These are phyloP conservation scores for Lipomyces kockii DNA, from an alignment of 805 yeast species.

Conservation along the genomic window DNA sequence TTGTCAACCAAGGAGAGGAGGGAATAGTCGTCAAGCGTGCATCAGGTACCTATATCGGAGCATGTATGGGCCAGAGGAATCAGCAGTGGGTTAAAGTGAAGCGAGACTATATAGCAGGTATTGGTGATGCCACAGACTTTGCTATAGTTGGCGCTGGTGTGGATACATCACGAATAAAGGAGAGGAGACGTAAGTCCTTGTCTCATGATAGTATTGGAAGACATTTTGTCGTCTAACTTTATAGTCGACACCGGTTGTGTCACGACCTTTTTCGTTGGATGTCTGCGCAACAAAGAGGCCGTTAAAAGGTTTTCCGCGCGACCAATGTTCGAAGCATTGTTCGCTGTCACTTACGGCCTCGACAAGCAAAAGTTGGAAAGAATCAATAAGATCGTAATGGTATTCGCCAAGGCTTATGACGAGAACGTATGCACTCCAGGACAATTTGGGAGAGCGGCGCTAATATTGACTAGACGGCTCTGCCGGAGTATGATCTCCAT, in stretches of 20 bases:
- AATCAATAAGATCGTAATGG: constrained; percentile 8
- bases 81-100: constrained; percentile 29
- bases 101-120: constrained; percentile 26
- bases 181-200: constrained; percentile 17
- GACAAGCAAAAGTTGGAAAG: background rate
- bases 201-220: background rate
- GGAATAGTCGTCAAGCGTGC: constrained; percentile 25
- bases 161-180: constrained; percentile 16
- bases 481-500: constrained; percentile 5
- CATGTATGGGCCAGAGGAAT: constrained; percentile 6
- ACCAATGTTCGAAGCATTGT: constrained; percentile 21
- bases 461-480: background rate
- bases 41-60: constrained; percentile 15
- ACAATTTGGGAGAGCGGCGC: background rate
- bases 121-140: constrained; percentile 28
- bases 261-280: constrained; percentile 24
- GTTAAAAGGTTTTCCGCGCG: constrained; percentile 17
- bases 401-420: background rate
- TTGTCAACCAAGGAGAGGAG: constrained; percentile 15
- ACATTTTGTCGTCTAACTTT: background rate
- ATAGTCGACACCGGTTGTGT: constrained; percentile 9
- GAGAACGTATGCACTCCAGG: background rate
- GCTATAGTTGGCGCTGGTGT: constrained; percentile 28
- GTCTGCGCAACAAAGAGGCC: constrained; percentile 18
- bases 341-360: constrained; percentile 18